Conservation (phyloP, 2,329 filamentous ascomycete species). For the Aaosphaeria pasadenensis region DNA sequence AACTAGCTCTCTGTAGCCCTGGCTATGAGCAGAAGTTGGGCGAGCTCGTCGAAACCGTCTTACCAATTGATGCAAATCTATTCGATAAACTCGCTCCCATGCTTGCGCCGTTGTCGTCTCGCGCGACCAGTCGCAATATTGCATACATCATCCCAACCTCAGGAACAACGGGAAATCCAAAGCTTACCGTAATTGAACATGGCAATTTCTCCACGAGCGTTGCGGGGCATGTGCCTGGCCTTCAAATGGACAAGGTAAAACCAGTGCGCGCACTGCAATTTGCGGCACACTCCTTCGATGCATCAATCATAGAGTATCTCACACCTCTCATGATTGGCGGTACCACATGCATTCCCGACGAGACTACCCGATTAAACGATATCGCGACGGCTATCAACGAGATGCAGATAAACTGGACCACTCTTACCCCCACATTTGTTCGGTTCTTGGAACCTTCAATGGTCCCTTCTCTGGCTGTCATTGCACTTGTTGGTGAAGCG, state of each 20-base stretch:
- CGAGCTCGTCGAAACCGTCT: conserved; percentile 5
- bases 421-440: conserved; percentile 22
- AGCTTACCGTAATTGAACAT: conserved; percentile 19
- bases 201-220: conserved; percentile 16
- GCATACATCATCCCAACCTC: conserved; percentile 23
- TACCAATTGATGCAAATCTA: conserved; percentile 8
- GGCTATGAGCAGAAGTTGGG: conserved; percentile 2
- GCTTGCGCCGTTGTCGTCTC: conserved; percentile 2
- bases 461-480: conserved; percentile 36
- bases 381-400: conserved; percentile 31
- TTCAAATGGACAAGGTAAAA: conserved; percentile 6
- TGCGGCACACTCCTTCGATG: conserved; percentile 23
- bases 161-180: conserved; percentile 21
- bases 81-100: conserved; percentile 7
- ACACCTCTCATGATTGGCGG: conserved; percentile 18
- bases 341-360: conserved; percentile 26
- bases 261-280: conserved; percentile 17
- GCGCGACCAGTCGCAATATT: conserved; percentile 12
- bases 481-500: conserved; percentile 34
- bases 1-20: conserved; percentile 13
- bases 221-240: conserved; percentile 11
- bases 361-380: conserved; percentile 44
- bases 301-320: conserved; percentile 16
- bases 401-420: conserved; percentile 13
- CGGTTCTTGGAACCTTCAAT: conserved; percentile 28